Percentiles rank a stretch among this genome's conserved stretches.
Evolutionary conservation across 2,329 filamentous ascomycete species (phyloP).

Genomic region (Xylariomycetidae sp.): DNA sequence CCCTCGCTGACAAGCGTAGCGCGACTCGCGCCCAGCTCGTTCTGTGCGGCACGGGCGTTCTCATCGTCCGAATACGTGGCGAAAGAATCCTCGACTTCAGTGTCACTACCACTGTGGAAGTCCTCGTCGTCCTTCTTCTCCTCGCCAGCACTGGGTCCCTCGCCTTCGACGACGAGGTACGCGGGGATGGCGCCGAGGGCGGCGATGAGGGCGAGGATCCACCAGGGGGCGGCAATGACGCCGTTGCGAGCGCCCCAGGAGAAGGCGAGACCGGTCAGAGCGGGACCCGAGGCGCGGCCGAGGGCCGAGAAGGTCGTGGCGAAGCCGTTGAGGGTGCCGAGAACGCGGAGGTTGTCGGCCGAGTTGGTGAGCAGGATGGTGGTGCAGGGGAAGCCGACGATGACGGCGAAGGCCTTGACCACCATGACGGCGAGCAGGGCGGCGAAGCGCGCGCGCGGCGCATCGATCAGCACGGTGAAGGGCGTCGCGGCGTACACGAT

Average conservation of each 20-base stretch:
- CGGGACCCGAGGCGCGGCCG: slow-evolving; percentile 74
- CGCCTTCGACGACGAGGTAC: slow-evolving; percentile 67
- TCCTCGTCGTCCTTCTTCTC: slow-evolving; percentile 21
- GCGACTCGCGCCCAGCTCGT: neutral
- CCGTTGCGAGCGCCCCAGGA: slow-evolving; percentile 68
- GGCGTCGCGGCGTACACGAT: slow-evolving; percentile 76
- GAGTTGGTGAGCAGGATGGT: slow-evolving; percentile 91
- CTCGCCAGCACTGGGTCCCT: slow-evolving; percentile 49
- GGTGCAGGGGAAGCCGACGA: slow-evolving; percentile 82
- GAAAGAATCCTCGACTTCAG: slow-evolving; percentile 16
- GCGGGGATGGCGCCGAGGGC: slow-evolving; percentile 63
- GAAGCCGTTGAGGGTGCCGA: slow-evolving; percentile 87
- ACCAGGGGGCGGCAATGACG: slow-evolving; percentile 77
- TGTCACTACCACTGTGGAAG: no score
- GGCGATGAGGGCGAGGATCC: slow-evolving; percentile 62
- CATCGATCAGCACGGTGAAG: slow-evolving; percentile 62
- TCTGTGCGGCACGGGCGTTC: neutral
- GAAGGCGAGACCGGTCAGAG: slow-evolving; percentile 65
- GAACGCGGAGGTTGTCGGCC: slow-evolving; percentile 64
- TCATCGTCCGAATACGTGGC: no score
- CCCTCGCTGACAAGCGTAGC: no score
- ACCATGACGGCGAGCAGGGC: slow-evolving; percentile 65
- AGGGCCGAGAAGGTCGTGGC: slow-evolving; percentile 78
- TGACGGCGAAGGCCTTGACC: slow-evolving; percentile 66
- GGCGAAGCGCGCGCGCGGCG: slow-evolving; percentile 43